Base-by-base conservation (phyloP, 2,329 filamentous ascomycete species). In the Colletotrichum salicis region DNA sequence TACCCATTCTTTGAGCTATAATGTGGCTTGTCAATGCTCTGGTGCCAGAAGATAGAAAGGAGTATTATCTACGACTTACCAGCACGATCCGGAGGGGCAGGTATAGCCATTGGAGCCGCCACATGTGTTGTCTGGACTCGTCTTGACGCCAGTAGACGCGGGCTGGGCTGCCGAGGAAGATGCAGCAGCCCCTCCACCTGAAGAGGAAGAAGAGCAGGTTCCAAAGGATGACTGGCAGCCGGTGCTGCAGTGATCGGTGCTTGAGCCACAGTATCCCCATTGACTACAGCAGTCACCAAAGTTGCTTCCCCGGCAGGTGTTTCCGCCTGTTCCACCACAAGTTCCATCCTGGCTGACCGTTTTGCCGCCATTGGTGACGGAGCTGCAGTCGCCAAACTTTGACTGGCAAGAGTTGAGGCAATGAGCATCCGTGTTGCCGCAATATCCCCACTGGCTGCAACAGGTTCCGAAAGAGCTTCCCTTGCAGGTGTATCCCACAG, bases 41-140 rank as follows among this genome's bases (percentile, higher is more conserved):
- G 19, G 0, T 51, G 15, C 15, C 5, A 1, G 10, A 15, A 1
- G 41, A n/a, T 3, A 10, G 41, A 48, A 65, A 71, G 24, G 65
- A 77, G 73, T 57, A 61, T 57, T 2, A 2, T 45, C 3, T 27
- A 6, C 6, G 15, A 61, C 67, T 67, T 19, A 70, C 67, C 75
- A 76, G 57, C 75, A 76, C 19, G 33, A n/a, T 0, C 71, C 67
- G 1, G 52, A n/a, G 4, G 71, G 33, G 72, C 84, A 86, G 15
- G 82, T 85, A 71, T 80, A 81, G 12, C 80, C 80, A 15, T 78
- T 79, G n/a, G 78, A 73, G 57, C 81, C 82, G 24, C 82, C 84
- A 63, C 84, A 86, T 22, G 76, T 78, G n/a, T 82, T 82, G 55
- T 85, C 81, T 12, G 79, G 74, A 0, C 67, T 70, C 8, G 27